Conservation (phyloP, 2,329 filamentous ascomycete genomes). For the Trichoderma breve region DNA sequence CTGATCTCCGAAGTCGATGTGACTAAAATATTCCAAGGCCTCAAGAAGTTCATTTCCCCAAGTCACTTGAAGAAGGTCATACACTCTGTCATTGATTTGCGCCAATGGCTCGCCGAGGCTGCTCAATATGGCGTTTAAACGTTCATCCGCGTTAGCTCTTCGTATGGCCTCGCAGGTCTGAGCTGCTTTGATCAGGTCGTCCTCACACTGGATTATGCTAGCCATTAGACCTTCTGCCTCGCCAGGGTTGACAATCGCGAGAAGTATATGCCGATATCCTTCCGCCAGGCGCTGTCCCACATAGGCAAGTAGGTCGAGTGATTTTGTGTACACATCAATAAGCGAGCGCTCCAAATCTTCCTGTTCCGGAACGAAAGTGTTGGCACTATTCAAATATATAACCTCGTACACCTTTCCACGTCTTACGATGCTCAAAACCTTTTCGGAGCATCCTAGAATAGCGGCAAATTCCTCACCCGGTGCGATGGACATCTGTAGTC, state of each 20-base stretch:
- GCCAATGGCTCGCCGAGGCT: not conserved
- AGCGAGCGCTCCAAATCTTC: not conserved
- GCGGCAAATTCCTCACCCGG: not conserved
- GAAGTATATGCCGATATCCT: not conserved
- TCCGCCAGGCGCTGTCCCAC: not conserved
- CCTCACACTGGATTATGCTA: not conserved
- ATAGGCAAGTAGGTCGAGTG: constrained; percentile 4
- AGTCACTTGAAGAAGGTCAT: not conserved
- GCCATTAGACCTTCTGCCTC: not conserved
- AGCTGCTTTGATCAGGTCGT: not conserved
- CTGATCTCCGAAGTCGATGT: not conserved
- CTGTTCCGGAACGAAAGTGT: not conserved
- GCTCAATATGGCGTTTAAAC: not conserved
- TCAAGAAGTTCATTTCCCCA: not conserved
- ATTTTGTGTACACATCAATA: not conserved
- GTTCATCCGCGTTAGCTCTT: not conserved
- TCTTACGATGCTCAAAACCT: not conserved
- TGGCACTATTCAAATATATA: not conserved
- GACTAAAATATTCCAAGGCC: not conserved
- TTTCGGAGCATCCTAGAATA: not conserved
- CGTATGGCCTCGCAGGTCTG: not conserved
- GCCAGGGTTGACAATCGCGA: not conserved
- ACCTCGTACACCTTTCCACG: constrained; percentile 1
- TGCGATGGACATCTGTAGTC: not conserved
- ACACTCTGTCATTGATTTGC: not conserved